phyloP scores from a whole-genome alignment of 805 yeast genomes.

The Saccharomycopsis selenospora region DNA sequence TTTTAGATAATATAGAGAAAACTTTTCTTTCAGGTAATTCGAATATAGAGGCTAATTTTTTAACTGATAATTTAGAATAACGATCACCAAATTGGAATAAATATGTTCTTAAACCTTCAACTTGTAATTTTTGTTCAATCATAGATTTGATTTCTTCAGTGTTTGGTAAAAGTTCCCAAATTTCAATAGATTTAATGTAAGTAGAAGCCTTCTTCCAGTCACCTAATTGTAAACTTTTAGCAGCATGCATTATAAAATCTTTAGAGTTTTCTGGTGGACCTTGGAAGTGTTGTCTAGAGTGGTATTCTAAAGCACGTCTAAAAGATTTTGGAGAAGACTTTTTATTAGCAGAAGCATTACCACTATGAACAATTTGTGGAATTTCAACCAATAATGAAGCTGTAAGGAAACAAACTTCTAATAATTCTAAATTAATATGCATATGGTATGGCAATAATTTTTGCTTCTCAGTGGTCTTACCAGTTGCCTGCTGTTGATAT shows the following conservation, averaged over 20 bases:
- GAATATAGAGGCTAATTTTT: conserved; percentile 58
- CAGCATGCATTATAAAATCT: conserved; percentile 89
- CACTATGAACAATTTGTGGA: conserved; percentile 77
- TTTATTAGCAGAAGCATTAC: conserved; percentile 53
- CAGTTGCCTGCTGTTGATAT: conserved; percentile 34
- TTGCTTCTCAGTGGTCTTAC: conserved; percentile 54
- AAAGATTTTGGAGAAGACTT: conserved; percentile 69
- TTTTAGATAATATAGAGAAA: conserved; percentile 56
- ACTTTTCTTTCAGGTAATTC: conserved; percentile 52
- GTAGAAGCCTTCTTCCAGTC: conserved; percentile 79
- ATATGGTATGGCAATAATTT: conserved; percentile 94
- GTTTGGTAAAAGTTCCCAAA: conserved; percentile 78
- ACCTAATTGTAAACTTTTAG: conserved; percentile 79
- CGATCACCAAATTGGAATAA: conserved; percentile 74
- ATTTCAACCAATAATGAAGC: conserved; percentile 84
- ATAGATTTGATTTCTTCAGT: conserved; percentile 58
- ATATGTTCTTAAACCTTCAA: conserved; percentile 90
- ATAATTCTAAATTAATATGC: conserved; percentile 92
- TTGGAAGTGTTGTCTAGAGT: conserved; percentile 88
- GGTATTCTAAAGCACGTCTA: conserved; percentile 84
- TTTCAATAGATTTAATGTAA: conserved; percentile 66
- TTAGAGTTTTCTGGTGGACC: conserved; percentile 98
- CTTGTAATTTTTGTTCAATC: conserved; percentile 72
- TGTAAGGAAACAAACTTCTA: conserved; percentile 91
- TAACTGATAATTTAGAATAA: conserved; percentile 66